Conservation (phyloP, 106 monocot genomes). For the Platanthera guangdongensis region DNA sequence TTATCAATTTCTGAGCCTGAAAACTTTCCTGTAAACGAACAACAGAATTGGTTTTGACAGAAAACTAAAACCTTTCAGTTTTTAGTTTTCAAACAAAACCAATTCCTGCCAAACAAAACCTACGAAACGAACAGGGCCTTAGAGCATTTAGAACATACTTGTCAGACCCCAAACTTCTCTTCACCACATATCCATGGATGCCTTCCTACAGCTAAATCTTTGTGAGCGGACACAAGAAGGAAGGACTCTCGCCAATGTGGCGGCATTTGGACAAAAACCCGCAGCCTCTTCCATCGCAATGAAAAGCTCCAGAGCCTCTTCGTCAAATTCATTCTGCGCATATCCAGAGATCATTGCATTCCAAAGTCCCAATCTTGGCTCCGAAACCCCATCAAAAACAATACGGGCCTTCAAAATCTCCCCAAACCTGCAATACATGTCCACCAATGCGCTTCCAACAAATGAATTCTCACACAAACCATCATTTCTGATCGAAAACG, state of each 20-base stretch:
- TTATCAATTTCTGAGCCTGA: too few relatives aligned
- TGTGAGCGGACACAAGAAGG: conserved; percentile 66
- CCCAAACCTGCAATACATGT: conserved; percentile 80
- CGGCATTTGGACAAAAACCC: conserved; percentile 61
- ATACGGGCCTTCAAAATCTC: conserved; percentile 30
- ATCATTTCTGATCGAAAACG: conserved; percentile 42
- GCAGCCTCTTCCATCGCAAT: conserved; percentile 51
- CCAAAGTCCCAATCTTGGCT: conserved; percentile 63
- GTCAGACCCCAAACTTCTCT: conserved; percentile 53
- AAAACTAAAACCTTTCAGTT: too few relatives aligned
- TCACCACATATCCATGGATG: conserved; percentile 77
- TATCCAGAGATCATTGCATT: conserved; percentile 94
- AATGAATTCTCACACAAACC: conserved; percentile 57
- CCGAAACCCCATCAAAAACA: conserved; percentile 45
- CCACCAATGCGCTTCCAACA: conserved; percentile 81
- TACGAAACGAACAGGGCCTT: too few relatives aligned
- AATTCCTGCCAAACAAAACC: too few relatives aligned
- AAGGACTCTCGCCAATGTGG: conserved; percentile 72
- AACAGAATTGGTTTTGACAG: too few relatives aligned
- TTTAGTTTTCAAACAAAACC: too few relatives aligned
- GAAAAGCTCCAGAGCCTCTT: conserved; percentile 60
- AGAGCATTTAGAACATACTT: conserved; percentile 86
- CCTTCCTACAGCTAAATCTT: conserved; percentile 46
- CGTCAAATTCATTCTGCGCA: conserved; percentile 48
- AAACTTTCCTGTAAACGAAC: too few relatives aligned